Percentiles rank a stretch among this genome's conserved stretches.
phyloP scores from a whole-genome alignment of 352 stramenopile species.

The Phytophthora fragariae region DNA sequence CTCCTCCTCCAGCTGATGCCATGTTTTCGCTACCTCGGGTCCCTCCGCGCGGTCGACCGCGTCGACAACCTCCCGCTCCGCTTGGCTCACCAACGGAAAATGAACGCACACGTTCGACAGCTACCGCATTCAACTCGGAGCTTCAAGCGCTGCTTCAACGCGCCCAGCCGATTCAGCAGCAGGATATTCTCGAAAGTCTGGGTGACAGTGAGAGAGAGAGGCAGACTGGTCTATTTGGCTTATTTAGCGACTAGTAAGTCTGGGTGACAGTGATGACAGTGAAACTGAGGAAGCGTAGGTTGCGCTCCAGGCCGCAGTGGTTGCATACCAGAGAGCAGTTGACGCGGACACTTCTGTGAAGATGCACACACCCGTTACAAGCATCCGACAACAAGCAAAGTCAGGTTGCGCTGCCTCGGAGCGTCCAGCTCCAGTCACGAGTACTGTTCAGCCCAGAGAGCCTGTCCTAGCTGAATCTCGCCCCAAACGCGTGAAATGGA shows the following conservation, averaged over 20 bases:
- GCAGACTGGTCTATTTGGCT: too few relatives aligned
- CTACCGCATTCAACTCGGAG: conserved; percentile 24
- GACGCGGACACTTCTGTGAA: not conserved
- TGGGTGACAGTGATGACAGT: conserved; percentile 7
- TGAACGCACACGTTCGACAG: not conserved
- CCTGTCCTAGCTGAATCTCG: not conserved
- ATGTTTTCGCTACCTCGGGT: conserved; percentile 31
- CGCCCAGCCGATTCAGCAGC: conserved; percentile 7
- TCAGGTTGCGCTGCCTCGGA: not conserved
- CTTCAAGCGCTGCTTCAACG: conserved; percentile 33
- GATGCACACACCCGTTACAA: not conserved
- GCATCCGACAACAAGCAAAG: not conserved
- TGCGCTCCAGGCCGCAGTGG: not conserved
- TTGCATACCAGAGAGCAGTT: not conserved
- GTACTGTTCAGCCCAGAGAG: conserved; percentile 2
- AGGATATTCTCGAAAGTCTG: conserved; percentile 14
- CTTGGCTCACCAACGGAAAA: not conserved
- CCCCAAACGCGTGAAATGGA: not conserved
- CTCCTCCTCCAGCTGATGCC: conserved; percentile 12
- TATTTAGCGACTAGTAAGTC: too few relatives aligned
- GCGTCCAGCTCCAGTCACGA: not conserved
- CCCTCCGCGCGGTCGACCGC: conserved; percentile 17
- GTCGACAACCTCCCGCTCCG: conserved; percentile 5
- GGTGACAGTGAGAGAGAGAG: conserved; percentile 18
- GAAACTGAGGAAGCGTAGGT: not conserved